Conservation (phyloP, 768 basidiomycete species). For the Sporobolomyces pararoseus region DNA sequence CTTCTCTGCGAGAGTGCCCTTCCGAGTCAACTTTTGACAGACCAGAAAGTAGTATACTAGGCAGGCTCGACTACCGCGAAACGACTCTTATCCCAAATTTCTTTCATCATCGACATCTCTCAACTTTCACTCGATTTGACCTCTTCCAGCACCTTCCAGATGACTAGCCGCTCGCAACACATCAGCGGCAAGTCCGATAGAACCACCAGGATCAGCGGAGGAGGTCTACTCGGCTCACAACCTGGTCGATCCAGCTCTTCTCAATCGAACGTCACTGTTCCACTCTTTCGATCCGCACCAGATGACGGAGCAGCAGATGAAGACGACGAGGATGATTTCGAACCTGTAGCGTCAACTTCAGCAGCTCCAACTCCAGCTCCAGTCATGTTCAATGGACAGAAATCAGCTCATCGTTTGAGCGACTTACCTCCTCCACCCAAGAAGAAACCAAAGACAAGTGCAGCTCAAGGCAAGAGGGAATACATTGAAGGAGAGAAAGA, state of each 20-base stretch:
- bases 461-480: constrained; percentile 47
- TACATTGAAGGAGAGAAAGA: constrained; percentile 11
- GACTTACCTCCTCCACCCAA: constrained; percentile 31
- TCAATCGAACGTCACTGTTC: background rate
- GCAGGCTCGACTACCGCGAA: too few species aligned
- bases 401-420: background rate
- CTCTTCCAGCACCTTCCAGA: too few species aligned
- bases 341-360: constrained; percentile 5
- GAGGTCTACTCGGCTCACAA: constrained; percentile 18
- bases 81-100: too few species aligned
- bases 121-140: too few species aligned
- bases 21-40: too few species aligned
- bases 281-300: constrained; percentile 13
- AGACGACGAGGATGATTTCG: constrained; percentile 4
- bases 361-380: background rate
- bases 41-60: too few species aligned
- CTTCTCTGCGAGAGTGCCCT: too few species aligned
- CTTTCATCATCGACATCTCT: too few species aligned
- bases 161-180: background rate
- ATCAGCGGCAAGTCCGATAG: constrained; percentile 15
- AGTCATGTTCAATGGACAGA: background rate
- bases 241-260: background rate
- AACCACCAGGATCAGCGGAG: constrained; percentile 1
- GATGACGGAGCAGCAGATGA: constrained; percentile 13
- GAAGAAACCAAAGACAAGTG: constrained; percentile 21